Evolutionary conservation across 805 yeast species (phyloP), one percentile per base, ranked within the genome.

Genomic region (Yueomyces sp.): DNA sequence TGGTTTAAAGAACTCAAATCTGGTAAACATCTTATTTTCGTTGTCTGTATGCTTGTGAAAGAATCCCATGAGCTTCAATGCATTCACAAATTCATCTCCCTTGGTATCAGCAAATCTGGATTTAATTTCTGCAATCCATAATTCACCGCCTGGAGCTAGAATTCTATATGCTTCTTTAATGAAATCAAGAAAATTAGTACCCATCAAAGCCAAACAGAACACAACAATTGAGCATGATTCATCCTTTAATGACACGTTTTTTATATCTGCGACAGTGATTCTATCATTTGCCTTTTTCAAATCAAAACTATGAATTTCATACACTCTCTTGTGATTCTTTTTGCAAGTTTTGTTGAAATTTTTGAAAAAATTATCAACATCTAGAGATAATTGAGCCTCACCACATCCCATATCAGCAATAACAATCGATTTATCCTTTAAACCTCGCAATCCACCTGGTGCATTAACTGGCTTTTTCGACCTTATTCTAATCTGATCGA

Each of bases 401-500:
- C 98, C 99, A 62, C 98, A 92, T 8, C 98, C 99, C 97, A 92
- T 90, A 65, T 92, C 98, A 0, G 97, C 96, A 46, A 92, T 74
- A 3, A 83, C 86, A 36, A 90, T 78, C 46, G 73, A 72, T 40
- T 70, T 74, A 19, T 53, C 54, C 5, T 59, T 62, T 36, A 77
- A 58, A 26, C 92, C 94, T 1, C 96, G 96, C 44, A 88, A 70
- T 2, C 96, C 97, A 50, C 97, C 97, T 3, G 97, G 97, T 0
- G 96, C 95, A 61, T 82, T 85, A 4, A 87, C 77, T n/a, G 81
- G 79, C 55, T 73, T 81, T 9, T 68, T 60, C 1, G 78, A 68
- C 54, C 86, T 68, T 30, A 62, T 56, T 47, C 75, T 75, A 44
- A 92, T 71, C 54, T 82, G 85, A 7, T 75, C 68, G 2, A 85